A percentile compares a stretch with the other conserved stretches of the same genome.
phyloP scores from a whole-genome alignment of 768 basidiomycete genomes.

The Leccinum subtestaceum region DNA sequence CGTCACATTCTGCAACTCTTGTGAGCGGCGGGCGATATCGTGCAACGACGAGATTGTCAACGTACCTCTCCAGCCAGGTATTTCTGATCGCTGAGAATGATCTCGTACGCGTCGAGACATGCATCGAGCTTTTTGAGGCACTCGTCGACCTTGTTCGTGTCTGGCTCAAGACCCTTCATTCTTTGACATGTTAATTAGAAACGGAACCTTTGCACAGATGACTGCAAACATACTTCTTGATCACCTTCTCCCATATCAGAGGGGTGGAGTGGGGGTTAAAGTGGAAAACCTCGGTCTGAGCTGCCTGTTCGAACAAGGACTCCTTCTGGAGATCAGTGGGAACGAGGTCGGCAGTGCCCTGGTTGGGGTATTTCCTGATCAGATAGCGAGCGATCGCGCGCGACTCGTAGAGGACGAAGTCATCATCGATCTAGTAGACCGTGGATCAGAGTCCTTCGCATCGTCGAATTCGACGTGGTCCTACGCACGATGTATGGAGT shows the following conservation, averaged over 20 bases:
- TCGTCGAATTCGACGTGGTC: no score
- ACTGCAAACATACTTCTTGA: not conserved
- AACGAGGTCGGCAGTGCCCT: no score
- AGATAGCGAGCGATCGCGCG: no score
- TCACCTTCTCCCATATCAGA: not conserved
- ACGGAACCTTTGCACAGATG: not conserved
- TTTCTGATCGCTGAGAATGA: constrained; percentile 50
- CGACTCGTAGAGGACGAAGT: no score
- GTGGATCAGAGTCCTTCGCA: no score
- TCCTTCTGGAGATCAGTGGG: not conserved
- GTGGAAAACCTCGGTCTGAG: not conserved
- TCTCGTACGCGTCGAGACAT: constrained; percentile 51
- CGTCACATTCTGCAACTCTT: constrained; percentile 38
- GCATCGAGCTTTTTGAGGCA: constrained; percentile 20
- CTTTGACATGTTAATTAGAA: not conserved
- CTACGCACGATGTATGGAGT: no score
- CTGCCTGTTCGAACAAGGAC: not conserved
- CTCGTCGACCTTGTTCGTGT: constrained; percentile 21
- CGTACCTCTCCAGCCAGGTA: constrained; percentile 58
- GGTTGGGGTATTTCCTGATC: no score
- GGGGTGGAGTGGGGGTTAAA: not conserved
- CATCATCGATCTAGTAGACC: no score
- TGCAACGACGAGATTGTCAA: not conserved
- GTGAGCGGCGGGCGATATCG: constrained; percentile 1
- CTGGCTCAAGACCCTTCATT: constrained; percentile 8